Conservation (phyloP, 169 alveolate species). For the Plasmodium berghei region DNA sequence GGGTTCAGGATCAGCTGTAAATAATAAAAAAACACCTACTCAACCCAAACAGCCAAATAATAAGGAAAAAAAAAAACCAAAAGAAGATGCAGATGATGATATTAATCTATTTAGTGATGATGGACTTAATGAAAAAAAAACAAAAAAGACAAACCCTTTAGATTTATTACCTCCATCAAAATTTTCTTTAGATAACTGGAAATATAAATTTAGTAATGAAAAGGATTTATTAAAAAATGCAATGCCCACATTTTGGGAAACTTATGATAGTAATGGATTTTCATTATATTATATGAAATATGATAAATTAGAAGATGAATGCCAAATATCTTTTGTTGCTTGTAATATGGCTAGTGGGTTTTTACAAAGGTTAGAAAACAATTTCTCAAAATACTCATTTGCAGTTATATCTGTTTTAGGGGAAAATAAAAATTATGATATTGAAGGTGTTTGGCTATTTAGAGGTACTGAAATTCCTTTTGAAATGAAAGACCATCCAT, state of each 20-base stretch:
- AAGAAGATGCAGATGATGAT: constrained; percentile 51
- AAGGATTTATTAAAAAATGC: constrained; percentile 90
- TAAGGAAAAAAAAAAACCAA: constrained; percentile 75
- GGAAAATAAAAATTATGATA: constrained; percentile 91
- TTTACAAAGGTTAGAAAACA: constrained; percentile 94
- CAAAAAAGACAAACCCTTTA: constrained; percentile 86
- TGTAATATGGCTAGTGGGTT: constrained; percentile 96
- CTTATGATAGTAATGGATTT: constrained; percentile 92
- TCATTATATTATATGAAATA: constrained; percentile 94
- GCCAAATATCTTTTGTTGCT: constrained; percentile 90
- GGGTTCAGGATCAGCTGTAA: constrained; percentile 53
- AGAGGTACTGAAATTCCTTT: constrained; percentile 95
- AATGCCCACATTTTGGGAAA: constrained; percentile 92
- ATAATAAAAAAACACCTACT: constrained; percentile 68
- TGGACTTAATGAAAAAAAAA: constrained; percentile 77
- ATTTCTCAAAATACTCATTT: constrained; percentile 94
- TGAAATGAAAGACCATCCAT: constrained; percentile 95
- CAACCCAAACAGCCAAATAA: constrained; percentile 62
- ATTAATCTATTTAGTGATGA: constrained; percentile 68
- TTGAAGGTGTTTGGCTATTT: constrained; percentile 97
- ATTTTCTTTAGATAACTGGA: constrained; percentile 94
- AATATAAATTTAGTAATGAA: constrained; percentile 94
- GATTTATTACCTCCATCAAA: constrained; percentile 93
- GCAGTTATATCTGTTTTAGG: constrained; percentile 96
- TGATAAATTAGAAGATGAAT: constrained; percentile 96